phyloP scores from a whole-genome alignment of 768 basidiomycete species.

The Trametes coccinea region DNA sequence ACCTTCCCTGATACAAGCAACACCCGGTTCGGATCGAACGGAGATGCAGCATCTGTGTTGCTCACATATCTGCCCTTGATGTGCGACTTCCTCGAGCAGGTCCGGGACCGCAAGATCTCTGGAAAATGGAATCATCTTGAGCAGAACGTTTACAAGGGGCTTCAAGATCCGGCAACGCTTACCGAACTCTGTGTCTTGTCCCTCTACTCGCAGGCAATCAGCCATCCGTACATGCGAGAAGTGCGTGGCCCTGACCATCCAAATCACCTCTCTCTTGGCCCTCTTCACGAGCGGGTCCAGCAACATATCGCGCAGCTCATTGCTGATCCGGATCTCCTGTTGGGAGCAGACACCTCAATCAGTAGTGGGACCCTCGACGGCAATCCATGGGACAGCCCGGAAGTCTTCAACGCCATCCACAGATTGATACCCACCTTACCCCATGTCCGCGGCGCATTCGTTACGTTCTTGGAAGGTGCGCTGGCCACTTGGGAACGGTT shows the following conservation, averaged over 20 bases:
- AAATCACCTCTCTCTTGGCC: not conserved
- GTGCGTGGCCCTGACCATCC: not conserved
- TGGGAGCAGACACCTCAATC: not conserved
- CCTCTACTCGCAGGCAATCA: not conserved
- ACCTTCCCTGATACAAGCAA: constrained; percentile 39
- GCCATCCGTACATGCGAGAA: not conserved
- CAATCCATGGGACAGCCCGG: not conserved
- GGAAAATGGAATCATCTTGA: constrained; percentile 37
- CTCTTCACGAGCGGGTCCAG: not conserved
- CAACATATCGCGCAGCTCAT: not conserved
- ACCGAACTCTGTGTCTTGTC: constrained; percentile 15
- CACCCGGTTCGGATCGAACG: constrained; percentile 35
- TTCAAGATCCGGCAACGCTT: constrained; percentile 18
- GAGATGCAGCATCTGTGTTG: constrained; percentile 31
- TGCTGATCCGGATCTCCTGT: not conserved
- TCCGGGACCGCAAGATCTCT: constrained; percentile 30
- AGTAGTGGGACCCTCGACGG: not conserved
- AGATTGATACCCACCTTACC: not conserved
- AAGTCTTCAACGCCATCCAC: not conserved
- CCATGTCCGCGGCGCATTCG: not conserved
- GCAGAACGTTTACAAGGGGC: constrained; percentile 18
- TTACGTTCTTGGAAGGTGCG: not conserved
- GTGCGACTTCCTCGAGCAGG: constrained; percentile 30
- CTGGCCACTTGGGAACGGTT: not conserved
- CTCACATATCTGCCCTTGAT: constrained; percentile 32